A percentile compares a stretch with the other conserved stretches of the same genome.
Evolutionary conservation across 2,329 filamentous ascomycete species (phyloP).

Genomic region (Aspergillus texensis): DNA sequence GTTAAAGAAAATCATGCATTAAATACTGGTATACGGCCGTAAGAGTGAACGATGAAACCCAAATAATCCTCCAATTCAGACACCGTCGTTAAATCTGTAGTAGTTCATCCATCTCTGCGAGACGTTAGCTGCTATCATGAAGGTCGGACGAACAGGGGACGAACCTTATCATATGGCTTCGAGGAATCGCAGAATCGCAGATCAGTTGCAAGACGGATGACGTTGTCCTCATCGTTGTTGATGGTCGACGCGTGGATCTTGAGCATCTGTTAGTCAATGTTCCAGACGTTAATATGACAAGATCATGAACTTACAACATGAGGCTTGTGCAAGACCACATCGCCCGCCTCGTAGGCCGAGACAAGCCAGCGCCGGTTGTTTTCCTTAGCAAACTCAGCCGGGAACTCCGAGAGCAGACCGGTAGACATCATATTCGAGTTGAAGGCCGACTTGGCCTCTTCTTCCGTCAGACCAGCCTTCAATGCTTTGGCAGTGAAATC

Average conservation of each 20-base stretch:
- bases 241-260: constrained; percentile 62
- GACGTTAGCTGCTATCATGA: not conserved
- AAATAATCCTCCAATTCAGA: constrained; percentile 15
- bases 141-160: not conserved
- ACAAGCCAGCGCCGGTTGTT: constrained; percentile 54
- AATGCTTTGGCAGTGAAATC: constrained; percentile 47
- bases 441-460: constrained; percentile 56
- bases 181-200: constrained; percentile 58
- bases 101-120: constrained; percentile 43
- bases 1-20: not conserved
- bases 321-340: constrained; percentile 50
- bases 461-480: constrained; percentile 53
- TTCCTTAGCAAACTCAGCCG: constrained; percentile 47
- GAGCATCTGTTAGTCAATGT: not conserved
- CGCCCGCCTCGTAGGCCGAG: constrained; percentile 57
- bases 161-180: constrained; percentile 52
- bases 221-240: constrained; percentile 55
- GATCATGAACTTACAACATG: constrained; percentile 32
- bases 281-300: not conserved
- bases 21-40: not conserved
- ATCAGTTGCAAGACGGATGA: constrained; percentile 60
- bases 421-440: constrained; percentile 63
- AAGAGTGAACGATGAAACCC: not conserved
- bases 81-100: constrained; percentile 40
- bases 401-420: constrained; percentile 56